Evolutionary conservation across 2,329 filamentous ascomycete species (phyloP).

Genomic region (Arthrobotrys sinensis): DNA sequence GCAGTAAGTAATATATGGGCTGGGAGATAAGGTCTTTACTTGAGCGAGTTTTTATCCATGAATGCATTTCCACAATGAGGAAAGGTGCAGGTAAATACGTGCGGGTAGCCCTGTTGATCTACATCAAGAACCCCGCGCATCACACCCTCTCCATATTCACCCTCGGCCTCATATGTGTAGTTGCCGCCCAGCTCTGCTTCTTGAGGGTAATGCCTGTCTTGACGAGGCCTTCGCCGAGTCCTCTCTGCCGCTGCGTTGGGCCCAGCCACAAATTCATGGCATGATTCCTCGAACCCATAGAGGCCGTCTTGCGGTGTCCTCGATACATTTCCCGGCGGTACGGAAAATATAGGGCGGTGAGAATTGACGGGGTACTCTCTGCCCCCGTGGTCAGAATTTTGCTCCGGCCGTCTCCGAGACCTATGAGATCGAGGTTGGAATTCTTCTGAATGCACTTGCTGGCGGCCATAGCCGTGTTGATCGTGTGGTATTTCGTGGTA

Average conservation of each 20-base stretch:
- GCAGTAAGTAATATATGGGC: too few relatives aligned
- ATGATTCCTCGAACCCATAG: constrained; percentile 17
- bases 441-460: not conserved
- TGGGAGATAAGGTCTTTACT: not conserved
- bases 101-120: not conserved
- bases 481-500: constrained; percentile 21
- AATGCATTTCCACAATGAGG: not conserved
- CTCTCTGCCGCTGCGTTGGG: not conserved
- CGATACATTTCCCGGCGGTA: not conserved
- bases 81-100: not conserved
- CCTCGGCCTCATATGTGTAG: not conserved
- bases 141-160: not conserved
- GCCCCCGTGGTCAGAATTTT: not conserved
- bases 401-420: not conserved
- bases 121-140: not conserved
- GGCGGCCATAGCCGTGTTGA: not conserved
- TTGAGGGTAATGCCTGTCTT: not conserved
- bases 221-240: not conserved
- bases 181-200: not conserved
- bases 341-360: constrained; percentile 7
- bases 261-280: not conserved
- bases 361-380: not conserved
- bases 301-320: not conserved
- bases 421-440: not conserved
- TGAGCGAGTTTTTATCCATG: not conserved